Evolutionary conservation across 306 rosid species (phyloP), one percentile per base, ranked within the genome.

Genomic region (Quercus alba): DNA sequence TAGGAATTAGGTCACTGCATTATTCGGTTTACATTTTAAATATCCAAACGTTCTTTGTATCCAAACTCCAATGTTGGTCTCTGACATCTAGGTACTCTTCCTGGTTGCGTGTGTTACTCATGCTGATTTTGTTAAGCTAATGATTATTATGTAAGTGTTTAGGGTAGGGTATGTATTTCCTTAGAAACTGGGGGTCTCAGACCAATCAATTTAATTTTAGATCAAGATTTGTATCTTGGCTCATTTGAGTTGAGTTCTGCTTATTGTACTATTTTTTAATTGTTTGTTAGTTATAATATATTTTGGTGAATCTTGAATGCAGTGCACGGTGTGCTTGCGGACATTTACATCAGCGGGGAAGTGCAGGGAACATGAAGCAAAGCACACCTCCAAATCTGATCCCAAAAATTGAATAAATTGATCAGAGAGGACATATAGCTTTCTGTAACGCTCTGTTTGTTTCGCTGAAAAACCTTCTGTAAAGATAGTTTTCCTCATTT

Each of bases 281-380:
- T 75, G 33, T 49, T 20, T 57, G 79, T 63, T 3, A 33, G 66
- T 21, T 69, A 80, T 57, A 55, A 49, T 78, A 58, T 58, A 81
- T 33, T 49, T 35, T 31, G 72, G 71, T 78, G 59, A 56, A 81
- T 81, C 78, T 31, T 75, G 62, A 75, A 81, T 83, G 89, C 96
- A 93, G 93, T 91, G 98, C 89, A 91, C 88, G 90, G 98, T 93
- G 63, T 93, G 98, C 77, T 89, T 93, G 98, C 97, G 91, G 56
- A 93, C 97, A 82, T 93, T 93, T 72, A 93, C 98, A 55, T 77
- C 97, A 28, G 97, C 91, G 87, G 94, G 89, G 86, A 93, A 91
- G 87, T 93, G 98, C 82, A 85, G 78, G 90, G 97, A 91, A 81
- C 98, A 89, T 77, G 94, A 87, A 84, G 97, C 97, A 59, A 93